phyloP scores from a whole-genome alignment of 352 stramenopile genomes.

The Phytophthora crassamura region DNA sequence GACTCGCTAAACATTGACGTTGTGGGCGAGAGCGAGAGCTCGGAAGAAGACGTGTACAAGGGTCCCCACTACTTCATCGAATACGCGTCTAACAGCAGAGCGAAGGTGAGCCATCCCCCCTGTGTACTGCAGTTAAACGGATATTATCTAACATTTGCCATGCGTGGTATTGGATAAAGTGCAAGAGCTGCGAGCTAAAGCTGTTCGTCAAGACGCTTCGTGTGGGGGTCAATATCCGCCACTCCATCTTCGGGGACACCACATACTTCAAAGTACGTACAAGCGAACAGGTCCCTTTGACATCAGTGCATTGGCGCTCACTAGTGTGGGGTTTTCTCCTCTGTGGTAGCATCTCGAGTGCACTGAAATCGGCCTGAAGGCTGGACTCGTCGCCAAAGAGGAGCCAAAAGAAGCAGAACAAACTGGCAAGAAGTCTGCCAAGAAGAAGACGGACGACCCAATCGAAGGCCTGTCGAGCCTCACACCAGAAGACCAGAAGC shows the following conservation, averaged over 20 bases:
- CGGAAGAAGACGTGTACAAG: slow-evolving; percentile 46
- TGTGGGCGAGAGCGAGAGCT: slow-evolving; percentile 34
- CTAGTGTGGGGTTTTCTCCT: neutral
- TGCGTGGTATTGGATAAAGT: slow-evolving; percentile 43
- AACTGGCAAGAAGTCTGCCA: slow-evolving; percentile 6
- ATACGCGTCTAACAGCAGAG: slow-evolving; percentile 63
- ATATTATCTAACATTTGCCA: slow-evolving; percentile 2
- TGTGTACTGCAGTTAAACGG: neutral
- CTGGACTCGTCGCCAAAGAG: slow-evolving; percentile 17
- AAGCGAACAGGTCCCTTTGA: neutral
- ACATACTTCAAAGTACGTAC: slow-evolving; percentile 83
- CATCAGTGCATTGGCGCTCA: neutral
- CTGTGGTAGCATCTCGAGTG: slow-evolving; percentile 45
- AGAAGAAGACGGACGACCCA: slow-evolving; percentile 37
- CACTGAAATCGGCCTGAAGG: slow-evolving; percentile 29
- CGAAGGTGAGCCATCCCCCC: slow-evolving; percentile 46
- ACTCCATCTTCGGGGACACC: slow-evolving; percentile 84
- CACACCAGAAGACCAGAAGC: slow-evolving; percentile 46
- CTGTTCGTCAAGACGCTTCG: slow-evolving; percentile 50
- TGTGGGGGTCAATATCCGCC: slow-evolving; percentile 63
- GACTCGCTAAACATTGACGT: slow-evolving; percentile 52
- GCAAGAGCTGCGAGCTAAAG: slow-evolving; percentile 81
- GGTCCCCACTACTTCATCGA: slow-evolving; percentile 73
- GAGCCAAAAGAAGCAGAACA: slow-evolving; percentile 17
- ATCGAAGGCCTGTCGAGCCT: slow-evolving; percentile 61